These are phyloP conservation scores for Penicillium cinerascens DNA, from an alignment of 495 filamentous ascomycete species.

Conservation along the genomic window DNA sequence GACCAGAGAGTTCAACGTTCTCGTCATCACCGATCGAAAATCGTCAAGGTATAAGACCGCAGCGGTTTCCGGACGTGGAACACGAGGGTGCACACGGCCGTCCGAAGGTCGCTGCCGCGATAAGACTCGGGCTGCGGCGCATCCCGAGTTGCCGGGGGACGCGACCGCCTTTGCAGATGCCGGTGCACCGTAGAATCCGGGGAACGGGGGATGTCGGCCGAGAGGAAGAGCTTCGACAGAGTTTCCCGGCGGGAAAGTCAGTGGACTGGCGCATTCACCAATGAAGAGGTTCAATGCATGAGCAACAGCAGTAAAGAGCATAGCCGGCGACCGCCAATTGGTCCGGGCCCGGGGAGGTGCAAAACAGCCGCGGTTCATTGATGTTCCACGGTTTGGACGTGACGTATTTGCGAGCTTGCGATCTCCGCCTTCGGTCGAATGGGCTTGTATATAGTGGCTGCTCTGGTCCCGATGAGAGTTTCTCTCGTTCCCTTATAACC, in stretches of 20 bases:
- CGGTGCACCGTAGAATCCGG: not conserved
- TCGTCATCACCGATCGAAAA: constrained; percentile 1
- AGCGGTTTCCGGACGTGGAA: constrained; percentile 8
- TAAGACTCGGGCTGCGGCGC: constrained; percentile 25
- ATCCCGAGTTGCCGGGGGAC: constrained; percentile 15
- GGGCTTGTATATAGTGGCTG: constrained; percentile 23
- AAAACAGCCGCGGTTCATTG: constrained; percentile 32
- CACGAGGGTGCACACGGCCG: not conserved
- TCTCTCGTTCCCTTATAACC: constrained; percentile 4
- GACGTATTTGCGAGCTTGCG: constrained; percentile 29
- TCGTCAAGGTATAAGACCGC: not conserved
- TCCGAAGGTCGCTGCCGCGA: constrained; percentile 5
- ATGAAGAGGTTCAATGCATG: not conserved
- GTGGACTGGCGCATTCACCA: not conserved
- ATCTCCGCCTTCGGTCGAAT: constrained; percentile 23
- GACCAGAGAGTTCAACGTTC: constrained; percentile 5
- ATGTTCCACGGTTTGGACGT: constrained; percentile 2
- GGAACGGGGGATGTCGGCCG: constrained; percentile 32
- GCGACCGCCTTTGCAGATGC: not conserved
- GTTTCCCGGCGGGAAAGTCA: constrained; percentile 37
- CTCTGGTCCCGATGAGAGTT: not conserved
- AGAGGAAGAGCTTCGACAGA: constrained; percentile 15
- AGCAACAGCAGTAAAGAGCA: not conserved
- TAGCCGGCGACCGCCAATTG: constrained; percentile 9
- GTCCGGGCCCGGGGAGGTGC: not conserved